Evolutionary conservation across 2,329 filamentous ascomycete genomes (phyloP), one percentile per base, ranked within the genome.

Genomic region (Talaromyces marneffei): DNA sequence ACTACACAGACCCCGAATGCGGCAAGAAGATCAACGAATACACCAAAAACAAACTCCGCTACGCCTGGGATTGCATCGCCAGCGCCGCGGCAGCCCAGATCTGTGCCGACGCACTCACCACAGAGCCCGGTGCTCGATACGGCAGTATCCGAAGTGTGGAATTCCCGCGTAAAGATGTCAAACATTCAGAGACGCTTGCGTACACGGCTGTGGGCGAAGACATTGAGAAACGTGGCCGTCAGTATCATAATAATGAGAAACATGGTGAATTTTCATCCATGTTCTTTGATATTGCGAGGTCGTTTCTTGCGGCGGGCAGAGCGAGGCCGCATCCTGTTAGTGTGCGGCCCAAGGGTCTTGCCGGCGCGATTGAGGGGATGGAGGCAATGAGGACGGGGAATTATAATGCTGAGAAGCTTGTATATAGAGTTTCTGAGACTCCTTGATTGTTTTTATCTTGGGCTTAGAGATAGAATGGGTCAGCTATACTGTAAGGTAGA

Each of bases 1-100:
- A 81, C 62, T 79, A 81, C 59, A 73, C 69, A 9, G 72, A 78
- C 55, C 59, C 65, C 1, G 48, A 74, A 0, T 75, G 78, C 2
- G 68, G 74, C 10, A 66, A 73, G 3, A 70, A 71, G 18, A 77
- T 80, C 64, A 67, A 52, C 20, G 57, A 63, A 37, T 63, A 63
- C 52, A 63, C 61, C 53, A 59, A 57, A 20, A 63, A 63, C 39
- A 53, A 55, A 46, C 52, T 60, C 18, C 42, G 46, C 31, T 63
- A 53, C 20, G 61, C 57, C 14, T 63, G 61, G 61, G 53, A 63
- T 18, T 52, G 40, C 23, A 46, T 63, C 18, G 33, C 10, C 12
- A 53, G 29, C 12, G 14, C 50, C 1, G 42, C 59, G 9, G 18
- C 61, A 10, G 61, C 57, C n/a, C 20, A 53, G 18, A 63, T 60